Percentiles rank a stretch among this genome's conserved stretches.
Evolutionary conservation across 2,329 filamentous ascomycete genomes (phyloP).

Genomic region (Myotisia sp.): DNA sequence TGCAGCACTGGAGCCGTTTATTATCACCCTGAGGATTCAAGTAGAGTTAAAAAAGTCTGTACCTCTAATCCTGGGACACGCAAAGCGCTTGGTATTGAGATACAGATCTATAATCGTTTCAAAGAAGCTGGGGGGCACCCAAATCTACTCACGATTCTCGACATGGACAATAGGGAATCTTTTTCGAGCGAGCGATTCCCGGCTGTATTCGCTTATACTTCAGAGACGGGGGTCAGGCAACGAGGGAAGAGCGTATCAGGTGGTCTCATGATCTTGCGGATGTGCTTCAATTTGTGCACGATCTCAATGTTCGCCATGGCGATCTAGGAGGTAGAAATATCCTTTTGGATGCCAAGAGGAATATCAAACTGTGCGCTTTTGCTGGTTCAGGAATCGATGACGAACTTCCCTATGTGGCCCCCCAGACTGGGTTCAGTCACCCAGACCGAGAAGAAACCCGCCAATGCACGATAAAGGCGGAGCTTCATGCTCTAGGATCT

Average conservation of each 20-base stretch:
- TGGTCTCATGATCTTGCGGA: conserved; percentile 5
- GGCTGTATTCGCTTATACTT: conserved; percentile 5
- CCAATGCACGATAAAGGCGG: conserved; percentile 2
- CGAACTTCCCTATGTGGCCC: neutral
- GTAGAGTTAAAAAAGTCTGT: neutral
- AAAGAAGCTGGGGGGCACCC: conserved; percentile 2
- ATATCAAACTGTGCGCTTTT: conserved; percentile 8
- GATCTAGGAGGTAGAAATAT: conserved; percentile 6
- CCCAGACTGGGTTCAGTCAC: neutral
- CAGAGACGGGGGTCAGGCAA: conserved; percentile 2
- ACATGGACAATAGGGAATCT: conserved; percentile 2
- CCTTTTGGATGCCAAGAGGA: conserved; percentile 5
- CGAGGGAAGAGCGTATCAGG: conserved; percentile 4
- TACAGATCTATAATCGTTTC: conserved; percentile 2
- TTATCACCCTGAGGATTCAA: neutral
- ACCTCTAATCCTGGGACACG: neutral
- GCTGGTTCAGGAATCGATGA: conserved; percentile 6
- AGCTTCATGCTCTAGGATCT: conserved; percentile 6
- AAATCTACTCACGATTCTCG: conserved; percentile 3
- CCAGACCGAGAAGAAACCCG: conserved; percentile 4
- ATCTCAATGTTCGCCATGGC: conserved; percentile 4
- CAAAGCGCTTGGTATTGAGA: conserved; percentile 1
- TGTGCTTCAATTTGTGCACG: conserved; percentile 6
- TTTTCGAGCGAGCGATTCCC: conserved; percentile 4
- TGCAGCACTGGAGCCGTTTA: neutral